Conservation (phyloP, 1,139 yeast genomes). For the Blastobotrys indianensis region DNA sequence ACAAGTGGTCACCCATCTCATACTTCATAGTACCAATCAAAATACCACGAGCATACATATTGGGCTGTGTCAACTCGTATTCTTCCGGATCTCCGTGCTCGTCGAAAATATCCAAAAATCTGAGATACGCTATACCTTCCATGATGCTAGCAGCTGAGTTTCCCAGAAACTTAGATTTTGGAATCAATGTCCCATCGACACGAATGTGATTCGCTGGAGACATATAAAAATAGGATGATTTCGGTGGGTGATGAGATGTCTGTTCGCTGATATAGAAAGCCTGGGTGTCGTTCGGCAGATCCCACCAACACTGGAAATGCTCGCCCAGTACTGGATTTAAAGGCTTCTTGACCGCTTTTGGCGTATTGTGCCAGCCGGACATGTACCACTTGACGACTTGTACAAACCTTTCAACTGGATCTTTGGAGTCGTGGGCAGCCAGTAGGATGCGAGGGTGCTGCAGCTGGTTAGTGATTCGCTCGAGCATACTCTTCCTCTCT, state of each 20-base stretch:
- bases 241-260: constrained; percentile 98
- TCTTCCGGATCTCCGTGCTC: constrained; percentile 47
- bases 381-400: constrained; percentile 80
- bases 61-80: constrained; percentile 85
- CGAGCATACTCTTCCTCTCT: constrained; percentile 94
- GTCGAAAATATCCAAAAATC: constrained; percentile 53
- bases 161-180: constrained; percentile 83
- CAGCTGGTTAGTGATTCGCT: constrained; percentile 84
- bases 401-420: constrained; percentile 63
- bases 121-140: constrained; percentile 81
- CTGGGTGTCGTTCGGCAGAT: constrained; percentile 56
- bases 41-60: constrained; percentile 92
- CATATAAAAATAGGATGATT: constrained; percentile 84
- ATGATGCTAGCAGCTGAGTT: constrained; percentile 95
- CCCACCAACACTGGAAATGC: constrained; percentile 88
- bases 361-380: constrained; percentile 97
- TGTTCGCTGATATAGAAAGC: constrained; percentile 91
- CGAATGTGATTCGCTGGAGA: constrained; percentile 76
- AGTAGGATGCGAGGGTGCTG: constrained; percentile 74
- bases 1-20: constrained; percentile 89
- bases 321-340: constrained; percentile 93
- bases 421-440: constrained; percentile 54
- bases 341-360: constrained; percentile 96
- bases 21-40: constrained; percentile 82
- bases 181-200: constrained; percentile 84